Conservation (phyloP, 1,139 yeast species). For the Lodderomyces margitis region DNA sequence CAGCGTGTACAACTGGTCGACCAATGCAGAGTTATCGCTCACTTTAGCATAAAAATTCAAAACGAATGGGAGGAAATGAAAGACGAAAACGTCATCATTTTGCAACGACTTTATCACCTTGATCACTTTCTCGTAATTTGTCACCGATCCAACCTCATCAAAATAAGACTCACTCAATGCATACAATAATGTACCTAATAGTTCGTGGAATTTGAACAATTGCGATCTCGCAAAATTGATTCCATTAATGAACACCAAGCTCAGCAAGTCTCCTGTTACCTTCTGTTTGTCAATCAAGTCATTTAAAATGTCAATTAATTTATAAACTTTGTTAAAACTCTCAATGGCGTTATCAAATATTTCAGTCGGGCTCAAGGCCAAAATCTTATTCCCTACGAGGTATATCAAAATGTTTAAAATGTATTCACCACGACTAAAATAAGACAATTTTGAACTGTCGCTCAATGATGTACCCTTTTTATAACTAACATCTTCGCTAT, state of each 20-base stretch:
- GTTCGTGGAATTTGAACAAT: slow-evolving; percentile 66
- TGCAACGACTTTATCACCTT: slow-evolving; percentile 32
- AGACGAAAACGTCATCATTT: slow-evolving; percentile 59
- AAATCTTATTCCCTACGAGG: slow-evolving; percentile 34
- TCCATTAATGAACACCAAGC: slow-evolving; percentile 52
- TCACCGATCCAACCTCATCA: slow-evolving; percentile 28
- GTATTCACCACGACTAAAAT: slow-evolving; percentile 65
- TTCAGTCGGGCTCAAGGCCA: slow-evolving; percentile 20
- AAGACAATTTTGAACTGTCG: slow-evolving; percentile 72
- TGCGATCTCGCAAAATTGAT: slow-evolving; percentile 60
- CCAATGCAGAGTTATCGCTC: slow-evolving; percentile 18
- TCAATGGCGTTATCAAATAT: slow-evolving; percentile 42
- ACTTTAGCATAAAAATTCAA: slow-evolving; percentile 40
- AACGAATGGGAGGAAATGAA: slow-evolving; percentile 68
- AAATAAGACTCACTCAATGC: slow-evolving; percentile 44
- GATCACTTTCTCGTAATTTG: slow-evolving; percentile 37
- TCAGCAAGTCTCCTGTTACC: slow-evolving; percentile 37
- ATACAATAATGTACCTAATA: slow-evolving; percentile 62
- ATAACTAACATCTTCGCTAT: slow-evolving; percentile 41
- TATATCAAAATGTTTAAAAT: slow-evolving; percentile 70
- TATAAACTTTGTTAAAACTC: slow-evolving; percentile 59
- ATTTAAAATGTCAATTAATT: slow-evolving; percentile 51
- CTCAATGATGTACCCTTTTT: slow-evolving; percentile 53
- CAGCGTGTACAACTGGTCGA: slow-evolving; percentile 28
- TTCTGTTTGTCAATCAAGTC: slow-evolving; percentile 68